These are phyloP conservation scores for Lachnellula suecica DNA, from an alignment of 2,329 filamentous ascomycete species.

Conservation along the genomic window DNA sequence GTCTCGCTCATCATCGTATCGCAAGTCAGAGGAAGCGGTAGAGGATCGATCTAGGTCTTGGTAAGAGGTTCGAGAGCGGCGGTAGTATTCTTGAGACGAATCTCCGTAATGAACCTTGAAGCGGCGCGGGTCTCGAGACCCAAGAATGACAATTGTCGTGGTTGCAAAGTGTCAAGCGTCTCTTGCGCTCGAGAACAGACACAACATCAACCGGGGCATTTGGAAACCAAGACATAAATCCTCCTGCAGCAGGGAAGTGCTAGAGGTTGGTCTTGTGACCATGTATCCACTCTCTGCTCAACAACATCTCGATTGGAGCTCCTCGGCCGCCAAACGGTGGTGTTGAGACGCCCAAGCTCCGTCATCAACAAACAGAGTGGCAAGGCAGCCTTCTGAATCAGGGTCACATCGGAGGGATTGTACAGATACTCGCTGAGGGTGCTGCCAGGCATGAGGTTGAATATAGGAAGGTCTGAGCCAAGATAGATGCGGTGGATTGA, in stretches of 20 bases:
- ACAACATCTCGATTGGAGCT: no score
- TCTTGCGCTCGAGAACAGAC: no score
- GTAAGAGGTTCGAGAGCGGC: slow-evolving; percentile 49
- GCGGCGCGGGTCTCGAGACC: slow-evolving; percentile 53
- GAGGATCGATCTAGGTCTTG: slow-evolving; percentile 53
- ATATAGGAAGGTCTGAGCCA: not conserved
- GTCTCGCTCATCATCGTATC: slow-evolving; percentile 51
- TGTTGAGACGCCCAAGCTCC: no score
- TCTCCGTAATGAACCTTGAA: slow-evolving; percentile 65
- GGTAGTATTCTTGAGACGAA: slow-evolving; percentile 42
- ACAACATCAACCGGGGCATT: no score
- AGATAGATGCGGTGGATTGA: not conserved
- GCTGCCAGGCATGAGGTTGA: not conserved
- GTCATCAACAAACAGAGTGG: not conserved
- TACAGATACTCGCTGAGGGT: not conserved
- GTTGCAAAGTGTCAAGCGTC: no score
- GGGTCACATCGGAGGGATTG: not conserved
- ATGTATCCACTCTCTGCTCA: no score
- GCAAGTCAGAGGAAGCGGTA: slow-evolving; percentile 31
- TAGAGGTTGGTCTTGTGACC: no score
- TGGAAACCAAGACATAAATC: no score
- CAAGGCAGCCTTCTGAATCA: not conserved
- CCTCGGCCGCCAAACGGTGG: no score
- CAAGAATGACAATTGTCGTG: no score
- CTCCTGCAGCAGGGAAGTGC: no score